These are phyloP conservation scores for Cladosporium oxysporum DNA, from an alignment of 2,329 filamentous ascomycete genomes.

Conservation along the genomic window DNA sequence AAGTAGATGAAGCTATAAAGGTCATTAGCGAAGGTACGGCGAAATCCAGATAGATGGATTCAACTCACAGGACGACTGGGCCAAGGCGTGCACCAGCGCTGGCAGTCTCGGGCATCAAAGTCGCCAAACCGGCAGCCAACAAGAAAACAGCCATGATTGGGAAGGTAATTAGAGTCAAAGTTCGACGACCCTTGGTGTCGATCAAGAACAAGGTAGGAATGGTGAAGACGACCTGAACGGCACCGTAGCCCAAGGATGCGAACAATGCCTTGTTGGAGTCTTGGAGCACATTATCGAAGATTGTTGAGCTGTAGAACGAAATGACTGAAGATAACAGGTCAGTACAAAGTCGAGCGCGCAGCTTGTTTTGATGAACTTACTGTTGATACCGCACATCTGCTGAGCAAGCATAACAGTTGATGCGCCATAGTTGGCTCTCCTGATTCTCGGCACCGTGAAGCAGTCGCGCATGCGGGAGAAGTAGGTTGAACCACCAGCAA, in stretches of 20 bases:
- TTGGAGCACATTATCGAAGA: slow-evolving; percentile 42
- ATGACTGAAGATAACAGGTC: slow-evolving; percentile 29
- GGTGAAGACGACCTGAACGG: slow-evolving; percentile 49
- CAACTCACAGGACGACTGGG: slow-evolving; percentile 36
- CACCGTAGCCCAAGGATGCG: slow-evolving; percentile 48
- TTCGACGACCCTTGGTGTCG: slow-evolving; percentile 48
- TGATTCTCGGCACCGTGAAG: slow-evolving; percentile 50
- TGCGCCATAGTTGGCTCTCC: slow-evolving; percentile 43
- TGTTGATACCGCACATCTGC: slow-evolving; percentile 41
- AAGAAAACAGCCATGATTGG: slow-evolving; percentile 52
- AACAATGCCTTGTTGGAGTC: slow-evolving; percentile 39
- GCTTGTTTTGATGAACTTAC: slow-evolving; percentile 19
- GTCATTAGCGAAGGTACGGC: neutral
- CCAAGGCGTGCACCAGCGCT: slow-evolving; percentile 39
- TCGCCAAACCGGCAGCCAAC: slow-evolving; percentile 49
- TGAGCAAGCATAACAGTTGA: slow-evolving; percentile 41
- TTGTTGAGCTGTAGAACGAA: slow-evolving; percentile 41
- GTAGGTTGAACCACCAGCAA: slow-evolving; percentile 43
- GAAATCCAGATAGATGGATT: neutral
- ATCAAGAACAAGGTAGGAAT: slow-evolving; percentile 50
- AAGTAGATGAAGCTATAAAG: slow-evolving; percentile 44
- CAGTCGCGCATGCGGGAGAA: slow-evolving; percentile 50
- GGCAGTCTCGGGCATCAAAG: slow-evolving; percentile 36
- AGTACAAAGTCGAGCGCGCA: neutral
- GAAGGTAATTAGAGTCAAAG: slow-evolving; percentile 44